Conservation (phyloP, 257 asterid species). For the Scutellaria baicalensis region DNA sequence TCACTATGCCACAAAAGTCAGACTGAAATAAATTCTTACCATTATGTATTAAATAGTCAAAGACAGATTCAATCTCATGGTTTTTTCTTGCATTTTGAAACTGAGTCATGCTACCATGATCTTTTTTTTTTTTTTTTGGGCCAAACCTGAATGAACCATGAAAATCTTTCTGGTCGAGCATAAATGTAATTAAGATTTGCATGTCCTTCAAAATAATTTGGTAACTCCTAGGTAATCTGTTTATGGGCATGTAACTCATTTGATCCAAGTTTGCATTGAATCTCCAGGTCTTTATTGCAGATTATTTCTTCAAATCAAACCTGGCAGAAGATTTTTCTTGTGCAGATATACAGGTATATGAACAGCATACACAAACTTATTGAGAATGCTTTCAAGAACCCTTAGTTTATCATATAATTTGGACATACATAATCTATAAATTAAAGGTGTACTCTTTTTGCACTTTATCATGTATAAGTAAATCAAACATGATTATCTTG, state of each 20-base stretch:
- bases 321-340: conserved; percentile 62
- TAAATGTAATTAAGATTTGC: not conserved
- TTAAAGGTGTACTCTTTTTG: not conserved
- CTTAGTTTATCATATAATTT: conserved; percentile 1
- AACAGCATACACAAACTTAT: not conserved
- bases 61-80: not conserved
- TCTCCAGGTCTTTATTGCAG: conserved; percentile 83
- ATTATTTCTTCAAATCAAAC: conserved; percentile 83
- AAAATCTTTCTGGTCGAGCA: not conserved
- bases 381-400: not conserved
- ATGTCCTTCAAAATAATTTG: not conserved
- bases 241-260: not conserved
- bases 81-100: not conserved
- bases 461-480: not conserved
- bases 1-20: not conserved
- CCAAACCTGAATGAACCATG: not conserved
- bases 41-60: not conserved
- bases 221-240: not conserved
- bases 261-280: conserved; percentile 13
- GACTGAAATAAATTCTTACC: not conserved
- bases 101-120: not conserved
- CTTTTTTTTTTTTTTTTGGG: not conserved
- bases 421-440: not conserved
- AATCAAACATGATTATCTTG: not conserved
- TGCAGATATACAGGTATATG: conserved; percentile 80